Evolutionary conservation across 352 stramenopile genomes (phyloP).

Genomic region (Stramenopiles sp.): DNA sequence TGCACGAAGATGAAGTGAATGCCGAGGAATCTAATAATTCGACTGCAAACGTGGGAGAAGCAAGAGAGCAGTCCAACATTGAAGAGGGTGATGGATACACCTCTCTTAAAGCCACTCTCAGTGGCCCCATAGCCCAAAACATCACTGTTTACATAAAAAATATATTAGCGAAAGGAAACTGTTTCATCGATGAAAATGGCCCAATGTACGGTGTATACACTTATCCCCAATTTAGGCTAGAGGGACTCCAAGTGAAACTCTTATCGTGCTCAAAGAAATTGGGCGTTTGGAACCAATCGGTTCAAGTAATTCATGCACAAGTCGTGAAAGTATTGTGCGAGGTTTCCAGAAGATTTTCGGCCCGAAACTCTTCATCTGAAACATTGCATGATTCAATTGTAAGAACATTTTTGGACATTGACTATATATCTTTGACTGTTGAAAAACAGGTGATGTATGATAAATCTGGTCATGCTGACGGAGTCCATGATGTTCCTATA

Average conservation of each 20-base stretch:
- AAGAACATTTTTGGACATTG: neutral
- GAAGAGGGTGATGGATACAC: too few species aligned
- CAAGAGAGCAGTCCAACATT: too few species aligned
- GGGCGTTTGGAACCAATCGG: too few species aligned
- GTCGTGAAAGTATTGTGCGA: neutral
- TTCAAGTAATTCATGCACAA: too few species aligned
- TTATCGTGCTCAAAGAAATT: neutral
- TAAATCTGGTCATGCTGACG: too few species aligned
- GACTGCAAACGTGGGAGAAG: too few species aligned
- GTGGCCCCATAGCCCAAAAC: too few species aligned
- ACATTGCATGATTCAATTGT: neutral
- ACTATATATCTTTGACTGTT: neutral
- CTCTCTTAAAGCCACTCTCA: too few species aligned
- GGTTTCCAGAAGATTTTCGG: neutral
- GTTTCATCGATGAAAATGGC: neutral
- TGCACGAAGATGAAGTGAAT: too few species aligned
- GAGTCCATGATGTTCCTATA: too few species aligned
- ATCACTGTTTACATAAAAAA: neutral
- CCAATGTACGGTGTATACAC: neutral
- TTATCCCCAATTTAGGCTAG: neutral
- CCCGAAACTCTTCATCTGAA: neutral
- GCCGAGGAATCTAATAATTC: too few species aligned
- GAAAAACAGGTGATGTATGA: neutral
- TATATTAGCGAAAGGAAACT: neutral
- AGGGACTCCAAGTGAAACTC: neutral